Percentiles rank a stretch among this genome's conserved stretches.
phyloP scores from a whole-genome alignment of 2,329 filamentous ascomycete genomes.

The Aspergillus quadrilineatus region DNA sequence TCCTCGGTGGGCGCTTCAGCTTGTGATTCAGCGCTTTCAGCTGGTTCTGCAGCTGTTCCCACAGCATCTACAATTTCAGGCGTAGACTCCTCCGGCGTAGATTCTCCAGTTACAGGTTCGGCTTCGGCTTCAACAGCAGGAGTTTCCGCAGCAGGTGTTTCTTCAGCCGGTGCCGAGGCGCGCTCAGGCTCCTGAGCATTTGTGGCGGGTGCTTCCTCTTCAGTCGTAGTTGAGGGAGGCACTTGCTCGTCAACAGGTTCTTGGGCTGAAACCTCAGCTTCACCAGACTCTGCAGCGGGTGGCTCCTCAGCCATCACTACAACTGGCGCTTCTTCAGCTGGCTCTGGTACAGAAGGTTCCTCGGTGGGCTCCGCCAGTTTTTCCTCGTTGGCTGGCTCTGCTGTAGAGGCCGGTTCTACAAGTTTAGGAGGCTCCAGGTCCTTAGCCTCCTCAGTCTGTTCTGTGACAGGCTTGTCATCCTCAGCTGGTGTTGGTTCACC shows the following conservation, averaged over 20 bases:
- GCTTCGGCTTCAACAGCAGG: not conserved
- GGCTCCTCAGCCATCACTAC: not conserved
- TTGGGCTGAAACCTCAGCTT: not conserved
- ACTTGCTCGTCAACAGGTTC: not conserved
- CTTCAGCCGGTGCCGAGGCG: slow-evolving; percentile 12
- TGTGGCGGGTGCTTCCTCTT: slow-evolving; percentile 17
- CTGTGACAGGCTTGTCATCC: not conserved
- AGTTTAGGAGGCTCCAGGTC: not conserved
- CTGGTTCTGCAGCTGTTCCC: no score
- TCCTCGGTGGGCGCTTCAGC: no score
- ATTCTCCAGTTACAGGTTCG: slow-evolving; percentile 14
- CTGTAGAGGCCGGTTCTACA: slow-evolving; percentile 1
- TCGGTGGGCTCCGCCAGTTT: slow-evolving; percentile 2
- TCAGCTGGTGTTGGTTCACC: not conserved
- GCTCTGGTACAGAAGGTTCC: slow-evolving; percentile 13
- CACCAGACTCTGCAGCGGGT: not conserved
- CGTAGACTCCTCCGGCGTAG: not conserved
- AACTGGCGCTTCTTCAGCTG: not conserved
- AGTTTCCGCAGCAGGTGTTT: slow-evolving; percentile 12
- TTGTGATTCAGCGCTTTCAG: no score
- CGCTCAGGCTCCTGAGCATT: slow-evolving; percentile 9
- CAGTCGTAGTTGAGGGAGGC: slow-evolving; percentile 16
- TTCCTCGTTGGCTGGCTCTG: slow-evolving; percentile 15
- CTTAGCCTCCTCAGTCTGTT: not conserved
- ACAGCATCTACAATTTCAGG: no score